Base-by-base conservation (phyloP, 2,329 filamentous ascomycete genomes). In the Immersiporthe knoxdaviesiana region DNA sequence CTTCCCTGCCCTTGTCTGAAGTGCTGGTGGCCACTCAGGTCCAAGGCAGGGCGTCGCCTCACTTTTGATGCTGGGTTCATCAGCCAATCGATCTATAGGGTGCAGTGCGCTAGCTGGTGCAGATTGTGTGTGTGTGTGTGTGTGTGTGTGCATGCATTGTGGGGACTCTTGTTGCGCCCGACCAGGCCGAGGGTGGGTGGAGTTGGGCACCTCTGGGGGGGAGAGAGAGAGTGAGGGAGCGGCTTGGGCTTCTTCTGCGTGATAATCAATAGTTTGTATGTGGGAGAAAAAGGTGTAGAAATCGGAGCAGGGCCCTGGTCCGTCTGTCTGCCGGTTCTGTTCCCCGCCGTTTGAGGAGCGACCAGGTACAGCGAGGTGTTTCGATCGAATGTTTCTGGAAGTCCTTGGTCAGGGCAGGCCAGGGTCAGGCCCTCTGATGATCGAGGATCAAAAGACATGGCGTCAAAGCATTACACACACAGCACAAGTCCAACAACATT, bases 41-140 rank as follows among this genome's bases (percentile, higher is more conserved):
- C 41, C 12, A 47, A 44, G 39, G 61, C 27, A 63, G 41, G 61
- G 61, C 61, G 61, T 63, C 61, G 61, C 61, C 61, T 50, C 27
- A 50, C 59, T 62, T 63, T 62, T 59, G 56, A 12, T n/a, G 24
- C 41, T 41, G 35, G 41, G 37, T 16, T 27, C 39, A 16, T 18
- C 8, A 30, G 41, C 61, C 61, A 63, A 63, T 63, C 39, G n/a
- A 16, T 50, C 35, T 16, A n/a, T n/a, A 37, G 59, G 59, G 35
- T 27, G 35, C 59, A 62, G 61, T 32, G 41, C 24, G 58, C 18
- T 60, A 41, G 14, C n/a, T 24, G 39, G 30, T 62, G 37, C 35
- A 39, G 37, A n/a, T n/a, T 10, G 37, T 39, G 30, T 56, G 16
- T 59, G 27, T 16, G 11, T 35, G 56, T 21, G 16, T 32, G 56